These are phyloP conservation scores for Aspergillus tanneri DNA, from an alignment of 2,329 filamentous ascomycete species.

Conservation along the genomic window DNA sequence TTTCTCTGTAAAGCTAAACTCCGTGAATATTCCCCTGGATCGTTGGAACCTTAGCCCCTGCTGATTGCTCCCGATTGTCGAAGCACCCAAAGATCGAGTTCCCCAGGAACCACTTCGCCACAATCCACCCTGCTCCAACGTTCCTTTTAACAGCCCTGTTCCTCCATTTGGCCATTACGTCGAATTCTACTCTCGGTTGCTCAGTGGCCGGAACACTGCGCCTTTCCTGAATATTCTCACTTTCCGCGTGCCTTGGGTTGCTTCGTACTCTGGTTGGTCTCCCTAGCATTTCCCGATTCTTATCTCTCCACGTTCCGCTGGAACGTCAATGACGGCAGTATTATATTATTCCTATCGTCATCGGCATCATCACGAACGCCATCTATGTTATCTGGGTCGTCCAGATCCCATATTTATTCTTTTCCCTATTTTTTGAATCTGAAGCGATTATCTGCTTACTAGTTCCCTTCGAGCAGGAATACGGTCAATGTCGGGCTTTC, in stretches of 20 bases:
- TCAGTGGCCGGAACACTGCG: background rate
- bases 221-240: background rate
- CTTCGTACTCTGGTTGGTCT: slow-evolving; percentile 2
- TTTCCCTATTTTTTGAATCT: too few species aligned
- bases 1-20: slow-evolving; percentile 10
- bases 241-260: background rate
- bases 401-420: too few species aligned
- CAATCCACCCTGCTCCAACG: slow-evolving; percentile 7
- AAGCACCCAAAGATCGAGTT: slow-evolving; percentile 9
- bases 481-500: slow-evolving; percentile 7
- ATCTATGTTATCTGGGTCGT: too few species aligned
- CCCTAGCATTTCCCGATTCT: background rate
- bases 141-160: background rate
- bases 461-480: too few species aligned
- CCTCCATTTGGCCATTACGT: background rate
- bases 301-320: background rate
- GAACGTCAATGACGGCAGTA: background rate
- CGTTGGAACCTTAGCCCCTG: slow-evolving; percentile 17
- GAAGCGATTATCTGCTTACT: background rate
- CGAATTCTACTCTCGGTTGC: background rate
- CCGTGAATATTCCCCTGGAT: slow-evolving; percentile 12
- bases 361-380: background rate
- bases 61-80: slow-evolving; percentile 13
- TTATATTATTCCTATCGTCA: background rate
- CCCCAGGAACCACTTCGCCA: slow-evolving; percentile 22